A percentile compares a stretch with the other conserved stretches of the same genome.
Evolutionary conservation across 2,329 filamentous ascomycete species (phyloP).

Genomic region (Hypomyces perniciosus): DNA sequence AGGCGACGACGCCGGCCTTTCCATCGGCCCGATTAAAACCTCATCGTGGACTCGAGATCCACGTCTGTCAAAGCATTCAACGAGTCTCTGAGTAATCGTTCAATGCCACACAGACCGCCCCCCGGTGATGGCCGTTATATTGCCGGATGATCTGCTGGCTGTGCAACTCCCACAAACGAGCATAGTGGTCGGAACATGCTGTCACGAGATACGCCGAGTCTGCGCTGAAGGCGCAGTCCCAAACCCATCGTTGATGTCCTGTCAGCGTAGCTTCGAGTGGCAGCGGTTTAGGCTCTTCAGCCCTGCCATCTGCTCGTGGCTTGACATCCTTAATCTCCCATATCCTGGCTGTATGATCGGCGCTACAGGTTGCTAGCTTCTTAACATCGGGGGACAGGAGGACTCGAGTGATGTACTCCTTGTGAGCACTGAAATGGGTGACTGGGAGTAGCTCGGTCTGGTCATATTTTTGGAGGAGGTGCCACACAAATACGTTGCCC

Average conservation of each 20-base stretch:
- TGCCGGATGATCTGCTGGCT: slow-evolving; percentile 88
- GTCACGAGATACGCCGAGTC: slow-evolving; percentile 92
- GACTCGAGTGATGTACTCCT: slow-evolving; percentile 87
- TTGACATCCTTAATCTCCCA: slow-evolving; percentile 82
- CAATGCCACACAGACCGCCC: slow-evolving; percentile 84
- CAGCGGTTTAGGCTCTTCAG: slow-evolving; percentile 51
- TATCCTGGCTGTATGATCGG: slow-evolving; percentile 90
- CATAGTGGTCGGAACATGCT: slow-evolving; percentile 89
- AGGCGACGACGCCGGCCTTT: neutral
- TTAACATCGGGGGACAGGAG: slow-evolving; percentile 90
- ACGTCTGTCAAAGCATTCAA: slow-evolving; percentile 14
- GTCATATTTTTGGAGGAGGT: slow-evolving; percentile 77
- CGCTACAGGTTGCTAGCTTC: slow-evolving; percentile 87
- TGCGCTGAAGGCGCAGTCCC: slow-evolving; percentile 93
- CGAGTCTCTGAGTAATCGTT: slow-evolving; percentile 72
- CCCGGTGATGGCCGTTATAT: slow-evolving; percentile 90
- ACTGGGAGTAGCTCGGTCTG: slow-evolving; percentile 79
- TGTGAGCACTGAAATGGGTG: slow-evolving; percentile 84
- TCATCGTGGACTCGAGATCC: neutral
- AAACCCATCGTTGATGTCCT: slow-evolving; percentile 92
- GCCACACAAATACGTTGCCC: slow-evolving; percentile 98
- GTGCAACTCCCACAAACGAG: slow-evolving; percentile 80
- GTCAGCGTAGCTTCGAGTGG: slow-evolving; percentile 81
- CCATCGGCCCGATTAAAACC: neutral
- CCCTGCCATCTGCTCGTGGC: slow-evolving; percentile 28